A percentile compares a stretch with the other conserved stretches of the same genome.
These are phyloP conservation scores for Mallotus japonicus DNA, from an alignment of 441 rosid genomes.

Conservation along the genomic window DNA sequence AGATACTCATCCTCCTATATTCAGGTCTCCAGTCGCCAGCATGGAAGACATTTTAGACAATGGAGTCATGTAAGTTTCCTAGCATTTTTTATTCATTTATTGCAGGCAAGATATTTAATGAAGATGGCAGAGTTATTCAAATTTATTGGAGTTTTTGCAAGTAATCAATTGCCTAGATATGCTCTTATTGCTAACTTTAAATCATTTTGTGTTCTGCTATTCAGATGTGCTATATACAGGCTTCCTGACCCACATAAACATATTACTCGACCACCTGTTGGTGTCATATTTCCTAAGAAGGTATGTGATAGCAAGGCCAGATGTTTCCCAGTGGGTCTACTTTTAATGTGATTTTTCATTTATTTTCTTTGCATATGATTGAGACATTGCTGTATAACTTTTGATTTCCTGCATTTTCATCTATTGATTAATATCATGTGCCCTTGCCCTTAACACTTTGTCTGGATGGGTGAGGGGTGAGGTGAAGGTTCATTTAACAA, in stretches of 20 bases:
- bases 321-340: background rate
- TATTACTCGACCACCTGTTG: constrained; percentile 54
- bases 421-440: background rate
- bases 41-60: constrained; percentile 86
- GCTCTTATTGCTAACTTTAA: background rate
- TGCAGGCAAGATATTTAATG: background rate
- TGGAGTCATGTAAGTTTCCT: constrained; percentile 73
- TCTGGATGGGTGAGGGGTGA: too few species aligned
- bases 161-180: constrained; percentile 8
- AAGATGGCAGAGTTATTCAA: background rate
- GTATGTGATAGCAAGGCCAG: constrained; percentile 32
- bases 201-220: constrained; percentile 4
- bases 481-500: too few species aligned
- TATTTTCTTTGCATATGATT: background rate
- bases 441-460: background rate
- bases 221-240: constrained; percentile 80
- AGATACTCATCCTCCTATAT: constrained; percentile 71
- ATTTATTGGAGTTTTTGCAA: background rate
- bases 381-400: background rate
- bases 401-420: background rate
- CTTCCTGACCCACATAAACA: constrained; percentile 73
- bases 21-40: constrained; percentile 71
- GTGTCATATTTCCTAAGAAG: constrained; percentile 70
- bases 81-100: constrained; percentile 3
- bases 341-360: background rate